These are phyloP conservation scores for Ceratocystis papillata DNA, from an alignment of 2,329 filamentous ascomycete genomes.

Conservation along the genomic window DNA sequence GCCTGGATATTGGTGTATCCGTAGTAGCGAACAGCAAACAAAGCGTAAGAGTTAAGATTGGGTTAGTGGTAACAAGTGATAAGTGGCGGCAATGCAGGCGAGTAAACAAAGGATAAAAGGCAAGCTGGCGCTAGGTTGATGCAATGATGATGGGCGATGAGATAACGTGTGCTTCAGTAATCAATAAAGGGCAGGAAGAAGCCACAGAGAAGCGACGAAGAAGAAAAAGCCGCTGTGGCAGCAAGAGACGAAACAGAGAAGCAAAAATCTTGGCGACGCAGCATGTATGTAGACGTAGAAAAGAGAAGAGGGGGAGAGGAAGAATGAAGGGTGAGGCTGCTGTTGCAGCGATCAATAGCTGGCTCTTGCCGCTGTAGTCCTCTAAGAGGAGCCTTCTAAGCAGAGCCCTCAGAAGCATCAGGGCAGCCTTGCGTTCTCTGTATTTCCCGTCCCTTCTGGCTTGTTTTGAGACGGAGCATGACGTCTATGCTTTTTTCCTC, in stretches of 20 bases:
- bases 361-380: background rate
- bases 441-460: no score
- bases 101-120: background rate
- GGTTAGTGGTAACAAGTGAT: background rate
- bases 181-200: slow-evolving; percentile 1
- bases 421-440: no score
- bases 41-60: no score
- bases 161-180: background rate
- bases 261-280: background rate
- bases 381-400: background rate
- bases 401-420: no score
- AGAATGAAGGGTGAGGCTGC: background rate
- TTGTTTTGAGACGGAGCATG: no score
- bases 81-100: background rate
- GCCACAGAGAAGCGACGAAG: background rate
- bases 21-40: background rate
- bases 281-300: background rate
- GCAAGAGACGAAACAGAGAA: background rate
- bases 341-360: background rate
- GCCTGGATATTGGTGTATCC: background rate
- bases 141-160: background rate
- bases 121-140: background rate
- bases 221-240: background rate
- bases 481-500: no score
- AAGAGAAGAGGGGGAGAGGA: background rate